Conservation (phyloP, 225 moss, liverwort and hornwort genomes). For the Polytrichum formosum region DNA sequence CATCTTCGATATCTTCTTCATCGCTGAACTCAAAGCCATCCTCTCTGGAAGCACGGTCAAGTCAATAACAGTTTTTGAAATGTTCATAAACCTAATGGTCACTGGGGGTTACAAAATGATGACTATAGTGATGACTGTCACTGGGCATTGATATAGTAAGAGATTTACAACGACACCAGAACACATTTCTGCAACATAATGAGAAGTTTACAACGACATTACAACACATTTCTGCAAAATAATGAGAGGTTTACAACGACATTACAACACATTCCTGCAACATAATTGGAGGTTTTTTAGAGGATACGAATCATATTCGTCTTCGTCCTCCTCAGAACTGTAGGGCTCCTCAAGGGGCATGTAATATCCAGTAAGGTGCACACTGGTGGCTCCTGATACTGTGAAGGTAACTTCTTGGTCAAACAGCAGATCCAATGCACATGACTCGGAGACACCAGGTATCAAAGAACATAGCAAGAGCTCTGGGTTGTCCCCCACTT, state of each 20-base stretch:
- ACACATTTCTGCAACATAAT: not conserved
- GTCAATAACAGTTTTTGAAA: not conserved
- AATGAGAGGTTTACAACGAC: not conserved
- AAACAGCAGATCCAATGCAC: slow-evolving; percentile 77
- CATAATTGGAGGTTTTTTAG: not conserved
- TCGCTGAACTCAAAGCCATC: slow-evolving; percentile 41
- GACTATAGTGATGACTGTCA: no score
- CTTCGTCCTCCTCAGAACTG: slow-evolving; percentile 41
- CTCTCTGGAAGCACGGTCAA: slow-evolving; percentile 16
- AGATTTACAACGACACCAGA: no score
- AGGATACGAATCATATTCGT: slow-evolving; percentile 57
- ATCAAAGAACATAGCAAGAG: slow-evolving; percentile 80
- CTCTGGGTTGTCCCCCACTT: slow-evolving; percentile 77
- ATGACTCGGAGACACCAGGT: slow-evolving; percentile 80
- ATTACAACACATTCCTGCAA: not conserved
- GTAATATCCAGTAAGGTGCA: slow-evolving; percentile 90
- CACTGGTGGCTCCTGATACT: slow-evolving; percentile 70
- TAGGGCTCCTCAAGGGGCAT: slow-evolving; percentile 69
- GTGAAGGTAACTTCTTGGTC: slow-evolving; percentile 85
- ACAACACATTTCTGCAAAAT: not conserved
- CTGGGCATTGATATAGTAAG: no score
- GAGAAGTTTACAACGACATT: not conserved
- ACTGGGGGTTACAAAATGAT: no score
- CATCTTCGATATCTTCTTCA: slow-evolving; percentile 21
- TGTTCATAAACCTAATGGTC: no score